Evolutionary conservation across 1,284 basidiomycete species (phyloP), one percentile per base, ranked within the genome.

Genomic region (Pyrrhoderma lamaoense): DNA sequence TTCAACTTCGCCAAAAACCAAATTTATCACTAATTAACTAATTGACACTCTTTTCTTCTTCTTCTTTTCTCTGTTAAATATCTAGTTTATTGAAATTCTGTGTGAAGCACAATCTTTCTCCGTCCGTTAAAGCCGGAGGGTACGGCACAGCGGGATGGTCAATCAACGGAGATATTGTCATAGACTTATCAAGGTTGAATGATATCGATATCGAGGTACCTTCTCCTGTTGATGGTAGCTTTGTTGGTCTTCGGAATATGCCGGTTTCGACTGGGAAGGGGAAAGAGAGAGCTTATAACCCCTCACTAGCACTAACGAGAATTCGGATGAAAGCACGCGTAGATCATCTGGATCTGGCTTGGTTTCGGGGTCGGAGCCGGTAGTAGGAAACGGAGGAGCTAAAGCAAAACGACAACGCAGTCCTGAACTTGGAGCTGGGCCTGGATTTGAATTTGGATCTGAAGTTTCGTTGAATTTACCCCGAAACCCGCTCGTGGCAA

Each of bases 81-180:
- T 49, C 9, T 55, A 89, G 86, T 57, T 71, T 79, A 53, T 65
- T 92, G 53, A 59, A 75, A 13, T 89, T 93, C 65, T 93, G 90
- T 62, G 64, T 62, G 16, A 75, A 77, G 48, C 73, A 92, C 60
- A 64, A 65, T 0, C 68, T 93, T 2, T 82, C 83, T n/a, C 77
- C 84, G 3, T 91, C 88, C n/a, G 74, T 92, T 60, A 91, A 89
- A 64, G 85, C 89, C 0, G 91, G 91, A 14, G 91, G 92, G 0
- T 93, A 86, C 62, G 91, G 89, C 5, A 93, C 88, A 2, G 89
- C 85, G 8, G 91, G 92, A 2, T 92, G 89, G 86, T 79, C 88
- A 11, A 79, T 93, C 48, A 82, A 81, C 31, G 91, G 90, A 38
- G 85, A 93, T 61, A 71, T 93, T 50, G 81, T 93, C 58, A 67